Base-by-base conservation (phyloP, 2,329 filamentous ascomycete genomes). In the Magnaporthiopsis rhizophila region DNA sequence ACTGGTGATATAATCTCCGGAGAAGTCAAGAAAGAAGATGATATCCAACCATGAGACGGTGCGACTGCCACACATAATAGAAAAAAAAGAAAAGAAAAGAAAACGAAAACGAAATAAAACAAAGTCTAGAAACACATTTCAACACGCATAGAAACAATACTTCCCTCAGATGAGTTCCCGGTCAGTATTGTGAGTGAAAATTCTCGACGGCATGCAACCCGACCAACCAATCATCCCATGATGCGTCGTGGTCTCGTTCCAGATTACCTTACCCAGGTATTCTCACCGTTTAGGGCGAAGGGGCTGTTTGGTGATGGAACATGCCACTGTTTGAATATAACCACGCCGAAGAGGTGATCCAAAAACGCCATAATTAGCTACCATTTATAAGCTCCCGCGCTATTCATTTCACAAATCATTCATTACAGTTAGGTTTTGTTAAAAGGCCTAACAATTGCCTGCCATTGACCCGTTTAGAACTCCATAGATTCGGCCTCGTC, bases 401-500 rank as follows among this genome's bases (percentile, higher is more conserved):
- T 53, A n/a, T 53, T 53, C 18, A 4, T 24, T 24, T n/a, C 21
- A 53, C 2, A n/a, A 24, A n/a, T 24, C 21, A 13, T 24, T 53
- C 45, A 30, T 58, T 58, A 58, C 57, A 58, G 24, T 30, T 30
- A 7, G 24, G 24, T 6, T 24, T 18, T 26, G 57, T 5, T 3
- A 26, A 28, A 18, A 58, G 4, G 7, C 57, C 24, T 2, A 8
- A 7, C 11, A 21, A 58, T n/a, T 53, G 2, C 8, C 21, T 8
- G 21, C 7, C 2, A 21, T 3, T 24, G 21, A 36, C 21, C 11
- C 11, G n/a, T 28, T 74, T 68, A 85, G 73, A 86, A 86, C 32
- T 86, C 82, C 80, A 85, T 81, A 0, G 75, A 72, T 30, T 76
- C 74, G 2, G 75, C 75, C 28, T 82, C 81, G 2, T 83, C 82